Base-by-base conservation (phyloP, 768 basidiomycete genomes). In the Calvatia gigantea region DNA sequence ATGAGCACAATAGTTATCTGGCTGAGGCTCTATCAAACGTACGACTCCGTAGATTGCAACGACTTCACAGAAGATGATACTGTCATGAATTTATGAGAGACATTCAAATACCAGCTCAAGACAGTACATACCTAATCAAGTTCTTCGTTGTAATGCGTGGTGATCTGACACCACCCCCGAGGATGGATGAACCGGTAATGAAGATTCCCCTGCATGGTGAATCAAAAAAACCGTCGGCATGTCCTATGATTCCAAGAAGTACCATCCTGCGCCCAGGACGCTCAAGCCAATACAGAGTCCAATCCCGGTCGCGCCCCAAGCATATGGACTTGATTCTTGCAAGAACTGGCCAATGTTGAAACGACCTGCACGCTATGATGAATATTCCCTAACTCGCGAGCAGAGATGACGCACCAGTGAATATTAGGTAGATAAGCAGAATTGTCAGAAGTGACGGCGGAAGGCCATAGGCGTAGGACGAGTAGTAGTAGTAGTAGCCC, bases 21-120 rank as follows among this genome's bases (percentile, higher is more conserved):
- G n/a, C 35, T 21, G 43, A 42, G 3, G 33, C 50, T 38, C 44
- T 25, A 15, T 46, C 45, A 17, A 39, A 79, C 89, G 57, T 72
- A 94, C 92, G 50, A 93, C 91, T 55, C 91, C 97, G 74, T 98
- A 98, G 66, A 99, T 98, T 56, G 96, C 97, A 27, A 99, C 95
- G 66, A 98, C 97, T 76, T 98, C 96, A 71, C 96, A 98, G 79
- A 98, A 98, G 66, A 99, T 98, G 76, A 98, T 94, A 62, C 96
- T 98, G 65, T 8, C 27, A 14, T 32, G 54, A 6, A n/a, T 17
- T 53, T 27, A 23, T 28, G 45, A 9, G 29, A 1, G 19, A 46
- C 15, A 50, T 41, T n/a, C 19, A 38, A 21, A 21, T 12, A 7
- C 19, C 19, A 23, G 19, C 3, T 19, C 65, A 7, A 35, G 21